Evolutionary conservation across 805 yeast species (phyloP), one percentile per base, ranked within the genome.

Genomic region (Candida silvatica): DNA sequence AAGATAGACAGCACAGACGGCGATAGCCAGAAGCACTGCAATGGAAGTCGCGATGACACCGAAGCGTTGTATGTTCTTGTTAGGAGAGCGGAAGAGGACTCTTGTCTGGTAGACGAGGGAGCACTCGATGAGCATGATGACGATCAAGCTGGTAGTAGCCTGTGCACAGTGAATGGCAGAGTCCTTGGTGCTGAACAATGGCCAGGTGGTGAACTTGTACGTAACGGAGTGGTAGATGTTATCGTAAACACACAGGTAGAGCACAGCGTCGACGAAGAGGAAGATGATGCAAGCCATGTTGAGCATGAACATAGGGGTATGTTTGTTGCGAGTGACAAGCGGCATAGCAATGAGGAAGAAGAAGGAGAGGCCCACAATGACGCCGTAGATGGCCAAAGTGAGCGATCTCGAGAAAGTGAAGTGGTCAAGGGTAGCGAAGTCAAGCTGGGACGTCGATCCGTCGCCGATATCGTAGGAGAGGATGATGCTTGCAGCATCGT

Each of bases 31-130:
- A 79, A 59, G 24, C 0, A 60, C 41, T 1, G 57, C 49, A 0
- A 77, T 58, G 0, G 68, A 15, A 0, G 45, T 38, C 1, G 74
- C 62, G 19, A 72, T 49, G 0, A 56, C 5, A 26, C 77, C 71
- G 24, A 71, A 39, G 19, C 46, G 54, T 27, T 59, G 63, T 20
- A 68, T 59, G 6, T 38, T 28, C 9, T 43, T 27, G n/a, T 66
- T 66, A 15, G 77, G 74, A n/a, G 71, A 64, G 37, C 71, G 66
- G 60, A 84, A 84, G 33, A 92, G 76, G 22, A 80, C 71, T 41
- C 64, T 68, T 6, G 82, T 71, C 59, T 90, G 97, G 50, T 75
- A 75, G 2, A 77, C 65, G 48, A 90, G 58, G 0, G 92, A 78
- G 0, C 61, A 42, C 53, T 85, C 82, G 36, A 88, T 71, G 7